Evolutionary conservation across 2,329 filamentous ascomycete species (phyloP).

Genomic region (Colletotrichum magnum): DNA sequence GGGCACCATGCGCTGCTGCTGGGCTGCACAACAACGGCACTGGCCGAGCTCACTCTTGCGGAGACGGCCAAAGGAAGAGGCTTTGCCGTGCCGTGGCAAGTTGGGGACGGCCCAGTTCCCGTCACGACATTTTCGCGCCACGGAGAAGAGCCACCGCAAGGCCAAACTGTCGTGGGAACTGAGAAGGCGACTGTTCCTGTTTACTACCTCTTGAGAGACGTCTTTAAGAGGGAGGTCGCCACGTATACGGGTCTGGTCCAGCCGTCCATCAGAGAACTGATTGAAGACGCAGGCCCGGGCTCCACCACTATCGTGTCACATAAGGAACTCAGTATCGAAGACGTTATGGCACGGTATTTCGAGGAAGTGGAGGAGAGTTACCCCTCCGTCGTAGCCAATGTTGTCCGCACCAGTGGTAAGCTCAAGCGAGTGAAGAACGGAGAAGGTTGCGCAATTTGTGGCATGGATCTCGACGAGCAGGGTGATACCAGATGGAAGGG

Average conservation of each 20-base stretch:
- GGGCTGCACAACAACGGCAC: constrained; percentile 87
- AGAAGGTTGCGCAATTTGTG: constrained; percentile 76
- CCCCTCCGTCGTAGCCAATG: constrained; percentile 93
- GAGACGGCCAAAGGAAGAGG: constrained; percentile 94
- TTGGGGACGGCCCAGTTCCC: constrained; percentile 77
- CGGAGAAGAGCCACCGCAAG: background rate
- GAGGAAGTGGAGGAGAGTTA: constrained; percentile 87
- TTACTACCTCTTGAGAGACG: constrained; percentile 87
- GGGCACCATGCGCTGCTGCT: constrained; percentile 81
- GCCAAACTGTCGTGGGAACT: background rate
- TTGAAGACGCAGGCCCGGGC: constrained; percentile 48
- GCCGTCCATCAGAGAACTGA: constrained; percentile 65
- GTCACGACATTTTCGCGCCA: constrained; percentile 32
- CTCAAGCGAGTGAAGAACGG: constrained; percentile 66
- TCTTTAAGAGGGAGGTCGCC: constrained; percentile 85
- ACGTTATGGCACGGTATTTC: constrained; percentile 92
- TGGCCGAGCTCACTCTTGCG: constrained; percentile 87
- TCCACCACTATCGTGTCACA: constrained; percentile 68
- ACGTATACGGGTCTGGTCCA: constrained; percentile 72
- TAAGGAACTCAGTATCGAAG: constrained; percentile 89
- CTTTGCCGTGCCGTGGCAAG: constrained; percentile 84
- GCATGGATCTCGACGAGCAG: constrained; percentile 73
- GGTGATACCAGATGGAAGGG: constrained; percentile 76
- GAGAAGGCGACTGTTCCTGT: constrained; percentile 56
- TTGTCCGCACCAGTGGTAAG: constrained; percentile 92